Evolutionary conservation across 2,329 filamentous ascomycete genomes (phyloP), one percentile per base, ranked within the genome.

Genomic region (Neobulgaria alba): DNA sequence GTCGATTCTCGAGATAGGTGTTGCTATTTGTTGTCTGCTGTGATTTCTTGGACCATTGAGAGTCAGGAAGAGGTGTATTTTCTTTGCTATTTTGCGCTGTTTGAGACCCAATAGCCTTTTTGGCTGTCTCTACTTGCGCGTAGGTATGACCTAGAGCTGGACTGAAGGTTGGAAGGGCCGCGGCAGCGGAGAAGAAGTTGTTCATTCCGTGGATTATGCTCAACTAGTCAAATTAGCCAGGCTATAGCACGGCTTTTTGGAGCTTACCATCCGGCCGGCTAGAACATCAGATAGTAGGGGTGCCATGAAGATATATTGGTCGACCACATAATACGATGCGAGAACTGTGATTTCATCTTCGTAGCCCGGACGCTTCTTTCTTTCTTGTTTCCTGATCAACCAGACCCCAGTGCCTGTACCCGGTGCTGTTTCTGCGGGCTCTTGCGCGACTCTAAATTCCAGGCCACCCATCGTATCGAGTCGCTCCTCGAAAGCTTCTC

Each of bases 341-440:
- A 78, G 71, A 0, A 82, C 67, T 2, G 62, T 72, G 18, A 82
- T 66, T 45, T 79, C 75, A 49, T 79, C 76, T 18, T 76, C 72
- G 10, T 67, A 63, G 4, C 67, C 66, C 30, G 68, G 65, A 10
- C 68, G 64, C 62, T 79, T 79, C 45, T 72, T 67, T 36, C 79
- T 66, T 18, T 71, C 77, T 61, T 83, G 79, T 65, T 82, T 82
- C 54, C 77, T 72, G 51, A 83, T 80, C 19, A 82, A 74, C 78
- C 78, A 83, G 7, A 82, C 76, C 19, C 77, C 78, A 0, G 77
- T 81, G 16, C 71, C 71, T 29, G 63, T 66, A n/a, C 75, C 75
- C 0, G 75, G 75, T 0, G 68, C 73, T 53, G 71, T 77, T 59
- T 81, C 76, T 19, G 75, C 75, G 1, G 77, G 77, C 49, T 79